phyloP scores from a whole-genome alignment of 345 rosid genomes.

The Pistacia vera region DNA sequence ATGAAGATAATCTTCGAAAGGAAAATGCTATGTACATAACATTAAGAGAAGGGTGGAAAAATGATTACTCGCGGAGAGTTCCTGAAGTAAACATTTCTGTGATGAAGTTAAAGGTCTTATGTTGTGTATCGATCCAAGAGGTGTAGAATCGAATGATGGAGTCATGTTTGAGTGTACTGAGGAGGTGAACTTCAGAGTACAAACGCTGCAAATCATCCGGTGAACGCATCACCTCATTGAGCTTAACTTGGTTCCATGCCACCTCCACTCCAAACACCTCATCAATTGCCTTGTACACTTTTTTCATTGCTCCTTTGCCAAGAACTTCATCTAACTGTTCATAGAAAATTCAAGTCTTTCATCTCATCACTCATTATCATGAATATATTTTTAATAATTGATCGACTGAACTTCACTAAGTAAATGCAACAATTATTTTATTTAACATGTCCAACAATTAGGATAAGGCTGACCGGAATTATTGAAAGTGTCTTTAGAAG shows the following conservation, averaged over 20 bases:
- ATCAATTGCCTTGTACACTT: slow-evolving; percentile 81
- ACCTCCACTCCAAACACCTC: slow-evolving; percentile 77
- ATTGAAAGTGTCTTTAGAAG: too few relatives aligned
- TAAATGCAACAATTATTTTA: too few relatives aligned
- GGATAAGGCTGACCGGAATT: too few relatives aligned
- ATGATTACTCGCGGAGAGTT: slow-evolving; percentile 63
- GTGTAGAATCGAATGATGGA: slow-evolving; percentile 71
- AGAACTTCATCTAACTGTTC: slow-evolving; percentile 63
- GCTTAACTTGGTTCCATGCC: slow-evolving; percentile 81
- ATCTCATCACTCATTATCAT: neutral
- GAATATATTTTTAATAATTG: neutral
- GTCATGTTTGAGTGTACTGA: slow-evolving; percentile 65
- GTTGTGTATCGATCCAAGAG: slow-evolving; percentile 68
- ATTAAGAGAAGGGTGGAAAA: neutral
- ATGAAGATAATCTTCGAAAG: neutral
- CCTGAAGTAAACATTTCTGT: slow-evolving; percentile 89
- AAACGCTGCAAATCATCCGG: slow-evolving; percentile 77
- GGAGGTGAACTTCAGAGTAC: slow-evolving; percentile 89
- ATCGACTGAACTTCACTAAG: too few relatives aligned
- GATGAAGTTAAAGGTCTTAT: slow-evolving; percentile 74
- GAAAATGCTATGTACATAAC: too few relatives aligned
- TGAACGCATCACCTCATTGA: slow-evolving; percentile 54
- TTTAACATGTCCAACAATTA: too few relatives aligned
- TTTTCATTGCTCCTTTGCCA: slow-evolving; percentile 87
- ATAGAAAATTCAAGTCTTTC: neutral